phyloP scores from a whole-genome alignment of 352 stramenopile genomes.

The Globisporangium okanoganense region DNA sequence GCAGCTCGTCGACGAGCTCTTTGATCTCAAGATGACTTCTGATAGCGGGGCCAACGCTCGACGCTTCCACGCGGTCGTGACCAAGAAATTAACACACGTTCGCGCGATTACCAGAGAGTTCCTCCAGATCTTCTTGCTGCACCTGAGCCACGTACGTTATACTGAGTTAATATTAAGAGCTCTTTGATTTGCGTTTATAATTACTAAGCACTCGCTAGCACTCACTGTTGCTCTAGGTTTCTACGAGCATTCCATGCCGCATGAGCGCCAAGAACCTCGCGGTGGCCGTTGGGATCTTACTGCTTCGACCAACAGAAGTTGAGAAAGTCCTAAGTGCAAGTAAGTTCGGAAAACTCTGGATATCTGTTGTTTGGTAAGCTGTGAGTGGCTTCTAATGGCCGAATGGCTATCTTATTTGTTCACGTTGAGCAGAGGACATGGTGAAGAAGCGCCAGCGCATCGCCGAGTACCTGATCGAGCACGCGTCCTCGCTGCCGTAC shows the following conservation, averaged over 20 bases:
- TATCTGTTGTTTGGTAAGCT: too few relatives aligned
- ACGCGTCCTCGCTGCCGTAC: conserved; percentile 38
- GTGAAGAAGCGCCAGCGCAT: conserved; percentile 34
- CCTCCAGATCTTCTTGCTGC: conserved; percentile 41
- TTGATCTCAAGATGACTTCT: too few relatives aligned
- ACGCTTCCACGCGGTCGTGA: conserved; percentile 11
- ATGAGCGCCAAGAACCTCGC: conserved; percentile 44
- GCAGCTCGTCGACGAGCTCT: conserved; percentile 28
- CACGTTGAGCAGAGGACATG: conserved; percentile 15
- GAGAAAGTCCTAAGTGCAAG: conserved; percentile 21
- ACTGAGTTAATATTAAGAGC: too few relatives aligned
- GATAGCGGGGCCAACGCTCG: neutral
- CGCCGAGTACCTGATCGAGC: conserved; percentile 45
- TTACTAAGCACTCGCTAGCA: too few relatives aligned
- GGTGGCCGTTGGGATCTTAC: conserved; percentile 28
- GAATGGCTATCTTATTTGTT: neutral
- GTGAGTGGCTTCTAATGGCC: neutral
- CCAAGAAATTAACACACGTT: conserved; percentile 33
- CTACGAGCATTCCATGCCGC: conserved; percentile 27
- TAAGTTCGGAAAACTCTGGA: conserved; percentile 17
- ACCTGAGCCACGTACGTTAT: conserved; percentile 37
- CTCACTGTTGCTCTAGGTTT: conserved; percentile 23
- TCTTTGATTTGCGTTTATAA: too few relatives aligned
- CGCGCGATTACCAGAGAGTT: conserved; percentile 34
- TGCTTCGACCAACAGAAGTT: conserved; percentile 41